Evolutionary conservation across 495 filamentous ascomycete genomes (phyloP), one percentile per base, ranked within the genome.

Genomic region (Hypoxylon crocopeplum): DNA sequence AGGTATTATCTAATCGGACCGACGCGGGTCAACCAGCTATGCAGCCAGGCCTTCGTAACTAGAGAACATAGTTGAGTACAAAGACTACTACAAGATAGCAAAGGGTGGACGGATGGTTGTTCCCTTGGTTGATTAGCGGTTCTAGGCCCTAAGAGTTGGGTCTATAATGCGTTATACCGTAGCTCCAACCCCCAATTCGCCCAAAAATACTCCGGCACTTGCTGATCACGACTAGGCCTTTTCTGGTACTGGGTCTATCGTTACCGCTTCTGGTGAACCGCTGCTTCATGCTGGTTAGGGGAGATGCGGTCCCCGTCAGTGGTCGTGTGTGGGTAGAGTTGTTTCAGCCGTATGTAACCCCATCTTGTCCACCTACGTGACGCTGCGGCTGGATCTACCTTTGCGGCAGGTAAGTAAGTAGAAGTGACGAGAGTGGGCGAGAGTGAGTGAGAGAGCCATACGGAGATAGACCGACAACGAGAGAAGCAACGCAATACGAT

Each of bases 1-100:
- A n/a, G n/a, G 30, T 40, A 57, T 53, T 58, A 56, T 39, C 46
- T 42, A 63, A 49, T 63, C 59, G 59, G 59, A 57, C 59, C 53
- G 53, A 48, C 53, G 48, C 59, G 20, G 32, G 17, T 33, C 36
- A 48, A 44, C 41, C 41, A 53, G 40, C 47, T n/a, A 45, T 21
- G 27, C 19, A 46, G 4, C 3, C 32, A n/a, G 5, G 27, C 40
- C 40, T 13, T 5, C 10, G 40, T 16, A 16, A 25, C 42, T 3
- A 17, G 2, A 3, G 13, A 25, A 10, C 42, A 10, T n/a, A n/a
- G n/a, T n/a, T n/a, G n/a, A n/a, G n/a, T n/a, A 29, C 25, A 29
- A 29, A 29, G 25, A 5, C 10, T 5, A 29, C 25, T 29, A 29
- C 10, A 5, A 5, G 10, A 29, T 5, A 10, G 5, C 5, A 10